These are phyloP conservation scores for Beauveria sp. DNA, from an alignment of 2,329 filamentous ascomycete genomes.

Conservation along the genomic window DNA sequence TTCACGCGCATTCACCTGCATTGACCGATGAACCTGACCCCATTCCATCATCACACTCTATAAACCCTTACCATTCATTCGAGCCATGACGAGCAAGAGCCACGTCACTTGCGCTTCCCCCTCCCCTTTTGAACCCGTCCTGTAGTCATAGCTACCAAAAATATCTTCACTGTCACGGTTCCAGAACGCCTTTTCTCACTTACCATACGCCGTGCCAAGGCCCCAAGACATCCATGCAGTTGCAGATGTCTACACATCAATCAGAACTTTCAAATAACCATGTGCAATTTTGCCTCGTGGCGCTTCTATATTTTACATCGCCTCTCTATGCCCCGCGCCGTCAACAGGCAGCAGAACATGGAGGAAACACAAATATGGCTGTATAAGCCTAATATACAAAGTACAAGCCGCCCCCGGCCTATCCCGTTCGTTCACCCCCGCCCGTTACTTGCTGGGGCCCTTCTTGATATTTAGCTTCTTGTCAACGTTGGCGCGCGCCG, in stretches of 20 bases:
- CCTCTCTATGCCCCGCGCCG: background rate
- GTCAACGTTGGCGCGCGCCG: slow-evolving; percentile 66
- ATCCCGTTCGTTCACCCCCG: background rate
- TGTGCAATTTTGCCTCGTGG: background rate
- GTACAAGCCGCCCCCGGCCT: background rate
- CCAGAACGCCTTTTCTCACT: too few relatives aligned
- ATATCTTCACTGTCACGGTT: too few relatives aligned
- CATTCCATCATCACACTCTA: too few relatives aligned
- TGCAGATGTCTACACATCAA: too few relatives aligned
- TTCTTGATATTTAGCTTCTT: slow-evolving; percentile 29
- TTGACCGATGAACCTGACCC: too few relatives aligned
- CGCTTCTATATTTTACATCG: slow-evolving; percentile 6
- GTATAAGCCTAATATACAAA: slow-evolving; percentile 3
- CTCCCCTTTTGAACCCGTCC: too few relatives aligned
- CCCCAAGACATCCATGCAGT: background rate
- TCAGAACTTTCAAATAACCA: background rate
- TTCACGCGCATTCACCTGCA: too few relatives aligned
- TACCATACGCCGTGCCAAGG: too few relatives aligned
- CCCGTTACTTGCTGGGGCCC: slow-evolving; percentile 22
- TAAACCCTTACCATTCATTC: too few relatives aligned
- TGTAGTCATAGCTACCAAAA: too few relatives aligned
- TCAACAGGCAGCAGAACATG: background rate
- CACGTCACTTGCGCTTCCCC: too few relatives aligned
- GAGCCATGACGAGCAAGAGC: too few relatives aligned
- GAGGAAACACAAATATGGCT: background rate